Evolutionary conservation across 2,329 filamentous ascomycete genomes (phyloP), one percentile per base, ranked within the genome.

Genomic region (Cryphonectria nitschkei): DNA sequence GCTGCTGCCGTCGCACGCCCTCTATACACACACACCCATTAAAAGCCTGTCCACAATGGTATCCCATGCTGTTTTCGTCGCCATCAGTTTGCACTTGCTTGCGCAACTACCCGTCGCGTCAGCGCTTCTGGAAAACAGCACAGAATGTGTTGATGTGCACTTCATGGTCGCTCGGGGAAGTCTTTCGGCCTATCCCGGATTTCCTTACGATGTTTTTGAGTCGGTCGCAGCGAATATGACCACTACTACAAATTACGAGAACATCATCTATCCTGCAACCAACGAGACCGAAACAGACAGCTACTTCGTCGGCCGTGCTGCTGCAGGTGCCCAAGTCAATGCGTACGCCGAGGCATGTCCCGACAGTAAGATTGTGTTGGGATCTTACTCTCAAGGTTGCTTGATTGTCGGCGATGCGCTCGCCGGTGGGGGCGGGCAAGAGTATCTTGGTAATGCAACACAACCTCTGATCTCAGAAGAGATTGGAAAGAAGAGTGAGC

Each of bases 231-330:
- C 22, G 8, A 63, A 43, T 11, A 63, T 43, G 61, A 63, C 41
- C 26, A 39, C 62, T 3, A 52, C 54, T 29, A 65, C 58, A 50
- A 69, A 69, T 39, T 69, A 66, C 62, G 68, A 69, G 68, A 29
- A 69, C 8, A 52, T 69, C 62, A 43, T 69, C 62, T 69, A 69
- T 22, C 62, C 68, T 19, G 68, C 68, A 13, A 66, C 68, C 11
- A 50, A 69, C 8, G 68, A 69, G 62, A 66, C 68, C 3, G 34
- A 14, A 22, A 65, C 68, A 16, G 22, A 58, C 32, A 66, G 52
- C 68, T 69, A 69, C 62, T 69, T 50, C 26, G 6, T 56, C 14
- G 68, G 62, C 37, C 68, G 37, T 3, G 34, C 37, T 26, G 41
- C 37, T 6, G 68, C 22, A 1, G 39, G 50, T 2, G 14, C 37